These are phyloP conservation scores for Saccharomycopsis oosterbeekiorum DNA, from an alignment of 805 yeast genomes.

Conservation along the genomic window DNA sequence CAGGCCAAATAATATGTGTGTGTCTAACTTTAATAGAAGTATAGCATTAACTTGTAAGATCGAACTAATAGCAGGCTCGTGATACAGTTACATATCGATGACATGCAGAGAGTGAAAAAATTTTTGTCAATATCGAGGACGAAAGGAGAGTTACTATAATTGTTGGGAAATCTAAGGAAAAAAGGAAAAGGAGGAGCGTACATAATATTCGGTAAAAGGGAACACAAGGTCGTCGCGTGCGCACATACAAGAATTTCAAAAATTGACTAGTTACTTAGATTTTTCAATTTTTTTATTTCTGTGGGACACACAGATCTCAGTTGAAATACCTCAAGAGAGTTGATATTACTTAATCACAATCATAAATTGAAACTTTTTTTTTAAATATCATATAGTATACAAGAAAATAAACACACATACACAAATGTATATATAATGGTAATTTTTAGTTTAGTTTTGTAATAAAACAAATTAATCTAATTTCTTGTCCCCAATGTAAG, in stretches of 20 bases:
- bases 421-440: neutral
- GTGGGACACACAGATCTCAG: too few species aligned
- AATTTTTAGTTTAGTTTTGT: neutral
- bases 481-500: constrained; percentile 22
- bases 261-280: too few species aligned
- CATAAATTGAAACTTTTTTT: neutral
- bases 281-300: too few species aligned
- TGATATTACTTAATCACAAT: too few species aligned
- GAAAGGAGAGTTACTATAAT: neutral
- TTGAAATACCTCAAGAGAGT: too few species aligned
- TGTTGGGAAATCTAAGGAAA: neutral
- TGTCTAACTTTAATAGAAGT: too few species aligned
- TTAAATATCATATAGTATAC: neutral
- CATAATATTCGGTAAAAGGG: neutral
- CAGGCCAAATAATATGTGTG: too few species aligned
- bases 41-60: too few species aligned
- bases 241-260: neutral
- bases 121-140: neutral
- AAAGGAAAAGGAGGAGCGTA: neutral
- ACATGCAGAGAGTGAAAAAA: too few species aligned
- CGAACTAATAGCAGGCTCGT: too few species aligned
- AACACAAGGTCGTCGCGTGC: neutral
- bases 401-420: neutral
- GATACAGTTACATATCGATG: too few species aligned
- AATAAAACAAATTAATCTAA: neutral